Evolutionary conservation across 495 filamentous ascomycete species (phyloP).

Genomic region (Aspergillus olivimuriae): DNA sequence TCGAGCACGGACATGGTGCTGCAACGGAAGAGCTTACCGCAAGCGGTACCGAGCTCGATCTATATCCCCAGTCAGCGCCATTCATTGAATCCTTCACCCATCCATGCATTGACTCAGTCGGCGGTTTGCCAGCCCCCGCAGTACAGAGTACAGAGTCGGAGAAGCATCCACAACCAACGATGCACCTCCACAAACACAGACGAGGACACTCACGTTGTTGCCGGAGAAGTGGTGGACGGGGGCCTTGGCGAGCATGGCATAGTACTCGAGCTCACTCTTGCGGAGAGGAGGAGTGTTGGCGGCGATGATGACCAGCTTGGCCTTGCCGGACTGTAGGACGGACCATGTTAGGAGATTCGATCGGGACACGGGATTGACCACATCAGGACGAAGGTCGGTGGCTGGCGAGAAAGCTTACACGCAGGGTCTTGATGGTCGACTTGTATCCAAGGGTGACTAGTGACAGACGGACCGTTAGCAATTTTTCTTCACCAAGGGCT

Average conservation of each 20-base stretch:
- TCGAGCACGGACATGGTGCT: slow-evolving; percentile 92
- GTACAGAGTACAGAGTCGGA: too few species aligned
- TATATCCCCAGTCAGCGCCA: slow-evolving; percentile 37
- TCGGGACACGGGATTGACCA: neutral
- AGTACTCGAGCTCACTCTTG: slow-evolving; percentile 91
- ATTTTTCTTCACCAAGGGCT: too few species aligned
- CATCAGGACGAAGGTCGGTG: neutral
- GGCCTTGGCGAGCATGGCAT: slow-evolving; percentile 89
- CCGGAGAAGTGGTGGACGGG: slow-evolving; percentile 93
- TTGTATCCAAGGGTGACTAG: slow-evolving; percentile 90
- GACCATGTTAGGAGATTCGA: neutral
- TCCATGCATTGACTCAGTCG: too few species aligned
- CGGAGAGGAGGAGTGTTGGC: slow-evolving; percentile 94
- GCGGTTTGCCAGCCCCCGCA: too few species aligned
- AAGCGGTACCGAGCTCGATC: slow-evolving; percentile 95
- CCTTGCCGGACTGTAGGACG: slow-evolving; percentile 36
- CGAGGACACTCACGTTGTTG: slow-evolving; percentile 77
- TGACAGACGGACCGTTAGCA: too few species aligned
- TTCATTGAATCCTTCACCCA: too few species aligned
- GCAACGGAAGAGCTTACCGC: slow-evolving; percentile 79
- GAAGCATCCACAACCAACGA: too few species aligned
- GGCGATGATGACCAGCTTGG: slow-evolving; percentile 69
- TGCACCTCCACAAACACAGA: too few species aligned
- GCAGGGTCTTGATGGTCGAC: slow-evolving; percentile 91
- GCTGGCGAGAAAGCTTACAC: slow-evolving; percentile 25